Evolutionary conservation across 805 yeast genomes (phyloP).

Genomic region (Candida rishiriensis): DNA sequence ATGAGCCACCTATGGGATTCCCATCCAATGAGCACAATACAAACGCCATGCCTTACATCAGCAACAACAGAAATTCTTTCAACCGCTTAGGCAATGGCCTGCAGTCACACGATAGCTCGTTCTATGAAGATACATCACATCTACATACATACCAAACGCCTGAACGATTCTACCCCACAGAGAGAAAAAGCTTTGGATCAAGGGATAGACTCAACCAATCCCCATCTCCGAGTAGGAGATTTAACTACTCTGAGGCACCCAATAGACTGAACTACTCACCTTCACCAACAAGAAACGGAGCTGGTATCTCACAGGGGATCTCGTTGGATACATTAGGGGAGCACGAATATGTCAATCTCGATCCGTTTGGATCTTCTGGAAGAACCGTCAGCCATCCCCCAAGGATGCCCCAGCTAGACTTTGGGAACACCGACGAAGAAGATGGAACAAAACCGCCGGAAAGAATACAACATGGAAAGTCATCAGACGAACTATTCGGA

Average conservation of each 20-base stretch:
- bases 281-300: slow-evolving; percentile 15
- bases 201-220: slow-evolving; percentile 5
- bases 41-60: background rate
- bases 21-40: slow-evolving; percentile 1
- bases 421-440: background rate
- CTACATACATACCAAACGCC: slow-evolving; percentile 3
- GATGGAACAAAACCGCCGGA: background rate
- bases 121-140: background rate
- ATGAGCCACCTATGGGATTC: slow-evolving; percentile 12
- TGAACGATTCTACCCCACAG: slow-evolving; percentile 6
- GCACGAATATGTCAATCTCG: slow-evolving; percentile 1
- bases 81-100: too few relatives aligned
- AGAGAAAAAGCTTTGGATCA: slow-evolving; percentile 3
- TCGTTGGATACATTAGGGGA: slow-evolving; percentile 11
- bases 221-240: slow-evolving; percentile 14
- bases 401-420: slow-evolving; percentile 3
- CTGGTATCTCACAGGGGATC: slow-evolving; percentile 3
- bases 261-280: slow-evolving; percentile 15
- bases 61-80: background rate
- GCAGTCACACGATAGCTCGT: background rate
- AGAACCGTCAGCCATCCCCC: background rate
- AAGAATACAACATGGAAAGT: background rate
- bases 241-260: slow-evolving; percentile 17
- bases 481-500: slow-evolving; percentile 14
- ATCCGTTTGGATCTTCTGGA: background rate